Base-by-base conservation (phyloP, 2,329 filamentous ascomycete species). In the Monosporascus sp. region DNA sequence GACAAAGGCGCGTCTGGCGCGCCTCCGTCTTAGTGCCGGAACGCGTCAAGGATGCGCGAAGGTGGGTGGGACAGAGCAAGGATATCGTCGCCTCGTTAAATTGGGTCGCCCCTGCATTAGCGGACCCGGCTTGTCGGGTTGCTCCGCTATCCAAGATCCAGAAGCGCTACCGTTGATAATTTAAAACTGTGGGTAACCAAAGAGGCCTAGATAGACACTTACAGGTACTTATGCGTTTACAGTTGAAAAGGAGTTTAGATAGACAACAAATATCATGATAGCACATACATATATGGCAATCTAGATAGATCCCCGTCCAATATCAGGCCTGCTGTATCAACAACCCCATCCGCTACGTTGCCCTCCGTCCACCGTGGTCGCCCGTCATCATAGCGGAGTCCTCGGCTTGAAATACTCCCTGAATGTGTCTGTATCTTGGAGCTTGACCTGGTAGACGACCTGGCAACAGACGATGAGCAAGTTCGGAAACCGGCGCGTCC, bases 401-500 rank as follows among this genome's bases (percentile, higher is more conserved):
- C 66, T 65, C 7, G 65, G 63, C 52, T 66, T 65, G 51, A 69
- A 93, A 64, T 92, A 94, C 57, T 86, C 84, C 64, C 75, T 80
- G 61, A 94, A 93, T 3, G 86, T 77, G 62, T 85, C 82, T 58
- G 81, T 76, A 1, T 74, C 72, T 53, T 87, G 77, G 72, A 91
- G 79, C 2, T 75, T 78, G 55, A 89, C 75, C 49, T 85, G 80
- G 56, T 82, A 80, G 22, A 95, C 80, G 18, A 92, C 82, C 62
- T 84, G 81, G 74, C 91, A 93, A 65, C 90, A 96, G 50, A 79
- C 79, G 65, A 96, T 84, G 54, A 97, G 67, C 61, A 97, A 69
- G 60, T 81, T 83, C 3, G 91, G 90, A 65, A 97, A 97, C 53
- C 82, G 78, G 7, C 81, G 75, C 0, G 88, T 88, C 89, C 91